These are phyloP conservation scores for Vigna unguiculata DNA, from an alignment of 306 rosid genomes.

Conservation along the genomic window DNA sequence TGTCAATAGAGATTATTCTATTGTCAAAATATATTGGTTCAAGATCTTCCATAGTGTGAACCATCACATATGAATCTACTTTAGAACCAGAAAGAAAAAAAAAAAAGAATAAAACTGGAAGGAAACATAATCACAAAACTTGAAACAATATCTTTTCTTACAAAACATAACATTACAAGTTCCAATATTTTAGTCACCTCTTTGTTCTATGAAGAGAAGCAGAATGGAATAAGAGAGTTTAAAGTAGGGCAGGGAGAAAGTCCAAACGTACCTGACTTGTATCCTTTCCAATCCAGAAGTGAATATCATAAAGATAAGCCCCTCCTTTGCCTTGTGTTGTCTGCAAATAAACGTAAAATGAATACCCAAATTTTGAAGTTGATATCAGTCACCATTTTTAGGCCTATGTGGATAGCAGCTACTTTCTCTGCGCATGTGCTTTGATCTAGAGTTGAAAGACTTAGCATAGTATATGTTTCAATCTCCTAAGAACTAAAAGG, in stretches of 20 bases:
- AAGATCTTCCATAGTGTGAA: conserved; percentile 13
- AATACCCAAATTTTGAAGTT: conserved; percentile 26
- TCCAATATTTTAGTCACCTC: conserved; percentile 29
- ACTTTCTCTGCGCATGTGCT: conserved; percentile 25
- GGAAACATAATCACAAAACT: conserved; percentile 21
- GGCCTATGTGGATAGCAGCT: conserved; percentile 9
- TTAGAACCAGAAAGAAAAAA: not conserved
- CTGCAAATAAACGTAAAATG: conserved; percentile 58
- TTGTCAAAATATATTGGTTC: conserved; percentile 7
- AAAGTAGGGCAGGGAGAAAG: conserved; percentile 33
- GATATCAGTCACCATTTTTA: conserved; percentile 16
- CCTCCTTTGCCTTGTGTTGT: conserved; percentile 95
- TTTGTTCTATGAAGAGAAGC: conserved; percentile 16
- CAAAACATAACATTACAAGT: conserved; percentile 11
- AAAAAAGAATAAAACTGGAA: not conserved
- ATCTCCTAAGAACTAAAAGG: conserved; percentile 3
- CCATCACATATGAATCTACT: conserved; percentile 18
- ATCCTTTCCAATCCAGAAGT: conserved; percentile 99
- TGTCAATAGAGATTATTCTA: conserved; percentile 18
- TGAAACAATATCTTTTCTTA: not conserved
- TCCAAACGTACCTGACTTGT: conserved; percentile 85
- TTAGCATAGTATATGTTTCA: conserved; percentile 11
- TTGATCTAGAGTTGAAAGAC: conserved; percentile 17
- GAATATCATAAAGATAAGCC: conserved; percentile 77
- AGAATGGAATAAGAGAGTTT: conserved; percentile 35